phyloP scores from a whole-genome alignment of 495 filamentous ascomycete genomes.

The Beverwykella pulmonaria region DNA sequence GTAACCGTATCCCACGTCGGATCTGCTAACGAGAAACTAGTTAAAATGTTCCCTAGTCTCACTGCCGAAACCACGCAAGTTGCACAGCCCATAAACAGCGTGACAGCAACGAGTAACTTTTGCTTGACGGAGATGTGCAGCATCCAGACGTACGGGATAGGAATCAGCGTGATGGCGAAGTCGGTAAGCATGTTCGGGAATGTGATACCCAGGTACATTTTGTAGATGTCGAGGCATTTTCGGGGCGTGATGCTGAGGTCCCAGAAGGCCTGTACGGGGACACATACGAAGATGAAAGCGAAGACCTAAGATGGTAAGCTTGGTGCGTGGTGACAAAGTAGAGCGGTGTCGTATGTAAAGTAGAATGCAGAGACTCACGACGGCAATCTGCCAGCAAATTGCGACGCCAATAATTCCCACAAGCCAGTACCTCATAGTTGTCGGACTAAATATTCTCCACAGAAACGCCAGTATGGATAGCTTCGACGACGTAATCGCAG shows the following conservation, averaged over 20 bases:
- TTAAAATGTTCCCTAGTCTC: neutral
- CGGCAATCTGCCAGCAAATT: neutral
- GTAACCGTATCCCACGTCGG: conserved; percentile 7
- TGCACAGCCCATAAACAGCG: neutral
- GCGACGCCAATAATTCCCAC: neutral
- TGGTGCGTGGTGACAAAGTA: neutral
- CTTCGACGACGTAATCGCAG: neutral
- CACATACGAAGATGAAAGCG: neutral
- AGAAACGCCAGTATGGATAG: neutral
- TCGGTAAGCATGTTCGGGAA: conserved; percentile 1
- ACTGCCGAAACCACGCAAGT: neutral
- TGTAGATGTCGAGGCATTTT: conserved; percentile 3
- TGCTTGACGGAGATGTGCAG: neutral
- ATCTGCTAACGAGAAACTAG: neutral
- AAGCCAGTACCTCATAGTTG: neutral
- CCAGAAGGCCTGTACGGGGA: conserved; percentile 1
- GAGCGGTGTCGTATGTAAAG: no score
- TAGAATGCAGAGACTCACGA: neutral
- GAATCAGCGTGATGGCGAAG: neutral
- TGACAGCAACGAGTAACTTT: neutral
- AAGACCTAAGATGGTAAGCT: neutral
- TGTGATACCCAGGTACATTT: neutral
- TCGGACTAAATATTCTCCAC: neutral
- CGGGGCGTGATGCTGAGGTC: neutral
- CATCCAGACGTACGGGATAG: neutral